These are phyloP conservation scores for Dimocarpus longan DNA, from an alignment of 345 rosid species.

Conservation along the genomic window DNA sequence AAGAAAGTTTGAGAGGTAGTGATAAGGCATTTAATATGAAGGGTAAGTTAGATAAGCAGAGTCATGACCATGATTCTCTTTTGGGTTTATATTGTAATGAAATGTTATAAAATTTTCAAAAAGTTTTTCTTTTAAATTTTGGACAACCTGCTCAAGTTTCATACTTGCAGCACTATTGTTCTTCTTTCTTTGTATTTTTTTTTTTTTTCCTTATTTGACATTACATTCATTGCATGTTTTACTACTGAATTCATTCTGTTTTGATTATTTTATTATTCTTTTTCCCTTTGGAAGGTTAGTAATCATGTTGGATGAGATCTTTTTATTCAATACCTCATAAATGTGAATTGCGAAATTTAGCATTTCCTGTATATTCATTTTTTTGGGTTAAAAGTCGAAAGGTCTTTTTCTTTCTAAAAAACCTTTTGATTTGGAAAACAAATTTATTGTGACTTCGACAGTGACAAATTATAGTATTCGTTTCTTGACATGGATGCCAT, in stretches of 20 bases:
- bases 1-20: background rate
- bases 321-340: background rate
- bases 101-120: background rate
- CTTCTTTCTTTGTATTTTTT: background rate
- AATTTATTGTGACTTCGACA: background rate
- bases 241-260: background rate
- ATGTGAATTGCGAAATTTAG: background rate
- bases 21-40: background rate
- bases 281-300: background rate
- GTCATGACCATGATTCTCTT: background rate
- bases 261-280: background rate
- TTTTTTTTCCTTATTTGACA: background rate
- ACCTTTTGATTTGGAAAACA: background rate
- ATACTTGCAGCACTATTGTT: background rate
- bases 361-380: background rate
- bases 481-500: background rate
- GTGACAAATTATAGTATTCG: background rate
- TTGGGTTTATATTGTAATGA: background rate
- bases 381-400: background rate
- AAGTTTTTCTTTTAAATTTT: background rate
- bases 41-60: slow-evolving; percentile 1
- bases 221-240: background rate
- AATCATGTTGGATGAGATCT: background rate
- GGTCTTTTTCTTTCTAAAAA: background rate
- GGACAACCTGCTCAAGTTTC: background rate